Conservation (phyloP, 2,329 filamentous ascomycete genomes). For the Ceratocystis eucalypticola region DNA sequence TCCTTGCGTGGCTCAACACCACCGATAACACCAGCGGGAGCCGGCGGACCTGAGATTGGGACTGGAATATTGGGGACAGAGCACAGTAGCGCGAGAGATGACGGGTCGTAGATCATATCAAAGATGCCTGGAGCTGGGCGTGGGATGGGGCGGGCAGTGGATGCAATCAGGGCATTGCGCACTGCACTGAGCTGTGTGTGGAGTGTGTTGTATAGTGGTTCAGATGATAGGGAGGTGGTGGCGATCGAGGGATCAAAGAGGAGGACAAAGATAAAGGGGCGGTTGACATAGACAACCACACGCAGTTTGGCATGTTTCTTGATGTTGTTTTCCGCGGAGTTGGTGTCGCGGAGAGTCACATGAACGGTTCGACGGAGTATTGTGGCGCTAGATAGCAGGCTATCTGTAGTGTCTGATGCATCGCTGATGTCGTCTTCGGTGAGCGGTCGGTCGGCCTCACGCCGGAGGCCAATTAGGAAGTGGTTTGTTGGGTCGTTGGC, state of each 20-base stretch:
- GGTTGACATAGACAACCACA: slow-evolving; percentile 58
- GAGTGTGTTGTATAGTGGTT: slow-evolving; percentile 44
- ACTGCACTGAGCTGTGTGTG: slow-evolving; percentile 48
- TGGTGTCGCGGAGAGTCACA: slow-evolving; percentile 26
- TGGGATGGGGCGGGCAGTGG: slow-evolving; percentile 44
- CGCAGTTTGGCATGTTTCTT: slow-evolving; percentile 35
- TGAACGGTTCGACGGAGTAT: slow-evolving; percentile 21
- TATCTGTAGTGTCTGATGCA: slow-evolving; percentile 25
- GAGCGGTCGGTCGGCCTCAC: slow-evolving; percentile 41
- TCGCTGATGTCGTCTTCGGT: slow-evolving; percentile 25
- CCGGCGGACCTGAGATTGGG: slow-evolving; percentile 24
- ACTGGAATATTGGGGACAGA: slow-evolving; percentile 54
- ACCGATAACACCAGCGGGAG: slow-evolving; percentile 16
- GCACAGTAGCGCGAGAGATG: slow-evolving; percentile 43
- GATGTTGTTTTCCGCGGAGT: slow-evolving; percentile 35
- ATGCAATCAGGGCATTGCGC: slow-evolving; percentile 41
- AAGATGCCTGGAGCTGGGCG: slow-evolving; percentile 37
- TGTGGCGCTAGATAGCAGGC: slow-evolving; percentile 33
- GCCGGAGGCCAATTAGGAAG: slow-evolving; percentile 56
- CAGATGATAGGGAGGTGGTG: slow-evolving; percentile 44
- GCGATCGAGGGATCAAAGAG: slow-evolving; percentile 46
- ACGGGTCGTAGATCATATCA: slow-evolving; percentile 50
- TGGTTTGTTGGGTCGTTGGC: slow-evolving; percentile 27
- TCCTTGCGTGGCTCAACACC: slow-evolving; percentile 22
- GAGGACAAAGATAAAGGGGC: slow-evolving; percentile 66